These are phyloP conservation scores for Pyropia yezoensis DNA, from an alignment of 23 red algal genomes.

Conservation along the genomic window DNA sequence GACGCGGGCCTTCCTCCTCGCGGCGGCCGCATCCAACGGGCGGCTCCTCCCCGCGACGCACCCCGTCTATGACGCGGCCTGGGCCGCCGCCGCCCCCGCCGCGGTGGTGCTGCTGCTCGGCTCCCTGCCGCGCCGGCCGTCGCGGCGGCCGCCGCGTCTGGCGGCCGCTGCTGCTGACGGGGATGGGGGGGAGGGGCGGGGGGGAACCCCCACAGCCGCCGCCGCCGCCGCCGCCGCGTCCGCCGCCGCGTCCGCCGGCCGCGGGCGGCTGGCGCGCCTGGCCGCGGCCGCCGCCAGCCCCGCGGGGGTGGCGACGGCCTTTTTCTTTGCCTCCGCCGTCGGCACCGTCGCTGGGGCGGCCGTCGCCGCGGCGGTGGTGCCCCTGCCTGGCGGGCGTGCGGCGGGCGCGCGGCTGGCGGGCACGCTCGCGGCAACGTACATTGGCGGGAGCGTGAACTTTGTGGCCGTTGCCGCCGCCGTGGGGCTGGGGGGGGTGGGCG, in stretches of 20 bases:
- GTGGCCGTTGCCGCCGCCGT: slow-evolving; percentile 34
- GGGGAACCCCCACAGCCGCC: neutral
- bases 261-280: neutral
- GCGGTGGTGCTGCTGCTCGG: neutral
- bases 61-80: neutral
- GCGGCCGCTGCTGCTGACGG: too few species aligned
- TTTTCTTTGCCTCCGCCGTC: slow-evolving; percentile 16
- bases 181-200: too few species aligned
- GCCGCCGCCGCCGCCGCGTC: neutral
- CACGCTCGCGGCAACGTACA: slow-evolving; percentile 39
- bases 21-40: neutral
- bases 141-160: too few species aligned
- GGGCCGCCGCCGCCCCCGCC: neutral
- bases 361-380: slow-evolving; percentile 10
- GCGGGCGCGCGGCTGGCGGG: slow-evolving; percentile 2
- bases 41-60: neutral
- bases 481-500: slow-evolving; percentile 4
- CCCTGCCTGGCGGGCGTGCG: neutral
- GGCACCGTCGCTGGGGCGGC: slow-evolving; percentile 38
- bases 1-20: neutral
- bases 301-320: neutral
- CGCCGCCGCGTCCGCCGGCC: neutral
- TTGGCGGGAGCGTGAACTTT: slow-evolving; percentile 57
- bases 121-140: neutral
- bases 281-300: neutral